Evolutionary conservation across 2,329 filamentous ascomycete species (phyloP).

Genomic region (Fusarium fracticaudum): DNA sequence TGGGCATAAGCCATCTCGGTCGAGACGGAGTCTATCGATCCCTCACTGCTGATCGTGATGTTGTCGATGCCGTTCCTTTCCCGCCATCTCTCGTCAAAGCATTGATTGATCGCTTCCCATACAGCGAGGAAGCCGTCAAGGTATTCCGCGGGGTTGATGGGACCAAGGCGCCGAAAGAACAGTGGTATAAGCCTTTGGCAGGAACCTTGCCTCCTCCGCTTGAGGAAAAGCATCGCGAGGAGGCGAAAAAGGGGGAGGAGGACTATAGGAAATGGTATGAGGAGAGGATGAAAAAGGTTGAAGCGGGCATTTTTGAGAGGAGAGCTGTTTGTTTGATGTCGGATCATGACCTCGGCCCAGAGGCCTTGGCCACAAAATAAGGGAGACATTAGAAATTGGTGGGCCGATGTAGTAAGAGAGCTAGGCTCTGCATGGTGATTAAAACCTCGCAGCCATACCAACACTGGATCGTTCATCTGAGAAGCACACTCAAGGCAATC

Average conservation of each 20-base stretch:
- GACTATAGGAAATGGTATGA: background rate
- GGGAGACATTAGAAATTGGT: background rate
- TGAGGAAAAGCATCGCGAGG: background rate
- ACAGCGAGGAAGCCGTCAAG: background rate
- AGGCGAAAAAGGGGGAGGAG: background rate
- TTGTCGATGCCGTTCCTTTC: constrained; percentile 24
- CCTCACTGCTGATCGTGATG: constrained; percentile 20
- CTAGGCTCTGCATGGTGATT: fast-evolving
- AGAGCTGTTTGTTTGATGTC: background rate
- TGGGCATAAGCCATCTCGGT: constrained; percentile 10
- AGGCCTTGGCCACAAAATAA: background rate
- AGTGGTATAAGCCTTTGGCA: background rate
- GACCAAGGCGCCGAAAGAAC: constrained; percentile 44
- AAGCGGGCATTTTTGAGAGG: background rate
- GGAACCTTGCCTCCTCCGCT: background rate
- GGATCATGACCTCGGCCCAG: background rate
- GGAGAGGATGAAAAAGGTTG: background rate
- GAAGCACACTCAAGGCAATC: no score
- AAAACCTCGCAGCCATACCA: no score
- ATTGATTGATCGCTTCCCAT: constrained; percentile 19
- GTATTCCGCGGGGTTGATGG: constrained; percentile 26
- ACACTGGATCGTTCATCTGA: no score
- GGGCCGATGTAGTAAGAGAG: background rate
- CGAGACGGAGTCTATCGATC: constrained; percentile 33
- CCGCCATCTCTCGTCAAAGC: constrained; percentile 22